Evolutionary conservation across 306 rosid species (phyloP), one percentile per base, ranked within the genome.

Genomic region (Prunus davidiana): DNA sequence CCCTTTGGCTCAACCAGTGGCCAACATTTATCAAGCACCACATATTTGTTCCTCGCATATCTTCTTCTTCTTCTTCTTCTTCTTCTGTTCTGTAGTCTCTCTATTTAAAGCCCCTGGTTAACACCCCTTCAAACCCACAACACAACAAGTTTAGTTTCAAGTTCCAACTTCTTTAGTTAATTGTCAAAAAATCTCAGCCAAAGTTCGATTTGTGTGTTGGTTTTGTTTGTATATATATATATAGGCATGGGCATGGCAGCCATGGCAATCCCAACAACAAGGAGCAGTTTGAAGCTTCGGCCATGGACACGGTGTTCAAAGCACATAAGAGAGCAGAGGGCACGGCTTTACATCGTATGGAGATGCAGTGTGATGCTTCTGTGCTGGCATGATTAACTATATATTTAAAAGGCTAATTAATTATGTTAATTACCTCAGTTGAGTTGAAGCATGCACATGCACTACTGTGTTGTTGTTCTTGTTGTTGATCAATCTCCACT

Each of bases 321-420:
- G 83, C 96, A 88, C 58, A 79, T 91, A 27, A 73, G 91, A 69
- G 92, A 95, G 82, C 97, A 89, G 52, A 82, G 92, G 71, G 90
- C 96, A 4, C 76, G 99, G 81, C 93, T 95, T 74, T 95, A 95
- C 84, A 89, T 95, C 79, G 89, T 92, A 12, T 92, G 99, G 99
- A 95, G 97, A 71, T 95, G 99, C 79, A 86, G 92, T 67, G 97
- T 95, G 34, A 74, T 89, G 76, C 93, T 92, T 72, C 87, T 95
- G 15, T 92, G 93, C 30, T 89, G 96, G 97, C 83, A 92, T 19
- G 99, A 93, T 24, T 93, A 63, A 79, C 15, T 38, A 34, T 6
- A 1, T 34, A 38, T 38, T 38, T 30, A 30, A 5, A 9, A 63
- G 43, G 45, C 30, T 63, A 30, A 30, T 8, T 28, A 15, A 47